Base-by-base conservation (phyloP, 2,329 filamentous ascomycete species). In the Pestalotiopsis fici region DNA sequence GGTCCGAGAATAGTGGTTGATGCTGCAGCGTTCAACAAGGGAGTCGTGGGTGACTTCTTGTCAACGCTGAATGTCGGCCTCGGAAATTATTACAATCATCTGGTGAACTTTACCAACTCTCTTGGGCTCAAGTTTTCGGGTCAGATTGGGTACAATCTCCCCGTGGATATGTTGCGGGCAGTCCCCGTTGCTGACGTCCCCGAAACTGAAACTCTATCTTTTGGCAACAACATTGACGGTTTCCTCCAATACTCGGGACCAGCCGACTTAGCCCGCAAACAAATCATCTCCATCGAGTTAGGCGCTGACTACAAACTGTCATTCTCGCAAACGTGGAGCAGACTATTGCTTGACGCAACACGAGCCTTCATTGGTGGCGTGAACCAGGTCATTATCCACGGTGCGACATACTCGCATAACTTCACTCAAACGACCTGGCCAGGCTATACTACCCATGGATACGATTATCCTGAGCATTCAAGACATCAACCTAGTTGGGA, bases 401-500 rank as follows among this genome's bases (percentile, higher is more conserved):
- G 59, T 3, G 59, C 59, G 35, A 37, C 27, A 21, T 61, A 39
- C 23, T 61, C 59, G n/a, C n/a, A 61, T 18, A 35, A 35, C 11
- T 61, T 35, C 3, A 39, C 35, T 11, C n/a, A n/a, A 5, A 61
- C 59, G 15, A 61, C 59, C n/a, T 61, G 59, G 59, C 59, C 59
- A 7, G 59, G 59, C 27, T 61, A 35, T 3, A 61, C 59, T 1
- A 35, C 59, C 5, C 35, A 35, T 23, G 12, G 35, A 35, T 61
- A 61, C n/a, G 28, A 35, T 27, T 61, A 35, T 39, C 35, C 59
- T 39, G 28, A 61, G 27, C 59, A 61, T 39, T 61, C 59, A 4
- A 35, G 59, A n/a, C 59, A 61, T 39, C 59, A 61, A 9, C 59
- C 59, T 21, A n/a, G 28, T 27, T 61, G 59, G 59, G 59, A 61